These are phyloP conservation scores for Entomortierella parvispora DNA, from an alignment of 192 early-diverging fungal species.

Conservation along the genomic window DNA sequence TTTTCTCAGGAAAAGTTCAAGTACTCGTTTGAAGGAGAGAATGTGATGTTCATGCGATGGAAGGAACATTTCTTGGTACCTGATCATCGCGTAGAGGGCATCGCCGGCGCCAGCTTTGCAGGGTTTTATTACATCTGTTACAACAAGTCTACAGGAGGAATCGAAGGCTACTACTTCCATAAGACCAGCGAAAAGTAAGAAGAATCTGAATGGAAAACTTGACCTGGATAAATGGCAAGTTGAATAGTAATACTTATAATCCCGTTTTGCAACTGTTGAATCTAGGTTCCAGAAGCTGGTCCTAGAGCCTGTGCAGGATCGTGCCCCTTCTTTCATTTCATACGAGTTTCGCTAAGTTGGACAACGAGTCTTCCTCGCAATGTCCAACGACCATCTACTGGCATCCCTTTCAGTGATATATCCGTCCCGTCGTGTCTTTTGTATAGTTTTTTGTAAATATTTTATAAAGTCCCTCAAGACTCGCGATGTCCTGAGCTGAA, in stretches of 20 bases:
- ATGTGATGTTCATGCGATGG: conserved; percentile 91
- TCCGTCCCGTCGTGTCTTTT: too few relatives aligned
- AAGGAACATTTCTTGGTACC: conserved; percentile 94
- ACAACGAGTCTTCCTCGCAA: too few relatives aligned
- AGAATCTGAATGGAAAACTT: too few relatives aligned
- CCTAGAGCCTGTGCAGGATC: conserved; percentile 21
- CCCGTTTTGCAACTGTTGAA: too few relatives aligned
- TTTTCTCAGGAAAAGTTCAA: conserved; percentile 61
- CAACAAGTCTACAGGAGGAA: conserved; percentile 68
- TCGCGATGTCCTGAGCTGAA: too few relatives aligned
- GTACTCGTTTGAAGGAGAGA: conserved; percentile 61
- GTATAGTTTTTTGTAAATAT: too few relatives aligned
- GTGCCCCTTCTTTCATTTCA: conserved; percentile 12
- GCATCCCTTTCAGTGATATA: too few relatives aligned
- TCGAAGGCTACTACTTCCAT: conserved; percentile 77
- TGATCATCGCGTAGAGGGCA: conserved; percentile 78
- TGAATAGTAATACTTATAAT: too few relatives aligned
- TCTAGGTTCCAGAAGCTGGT: conserved; percentile 46
- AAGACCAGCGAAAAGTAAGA: conserved; percentile 62
- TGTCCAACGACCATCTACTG: too few relatives aligned
- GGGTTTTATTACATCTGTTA: conserved; percentile 92
- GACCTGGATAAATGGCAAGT: too few relatives aligned
- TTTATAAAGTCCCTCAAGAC: too few relatives aligned
- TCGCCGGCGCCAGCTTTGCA: conserved; percentile 87
- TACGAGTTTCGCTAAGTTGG: conserved; percentile 24